These are phyloP conservation scores for Phyllosticta ampelicida DNA, from an alignment of 2,329 filamentous ascomycete species.

Conservation along the genomic window DNA sequence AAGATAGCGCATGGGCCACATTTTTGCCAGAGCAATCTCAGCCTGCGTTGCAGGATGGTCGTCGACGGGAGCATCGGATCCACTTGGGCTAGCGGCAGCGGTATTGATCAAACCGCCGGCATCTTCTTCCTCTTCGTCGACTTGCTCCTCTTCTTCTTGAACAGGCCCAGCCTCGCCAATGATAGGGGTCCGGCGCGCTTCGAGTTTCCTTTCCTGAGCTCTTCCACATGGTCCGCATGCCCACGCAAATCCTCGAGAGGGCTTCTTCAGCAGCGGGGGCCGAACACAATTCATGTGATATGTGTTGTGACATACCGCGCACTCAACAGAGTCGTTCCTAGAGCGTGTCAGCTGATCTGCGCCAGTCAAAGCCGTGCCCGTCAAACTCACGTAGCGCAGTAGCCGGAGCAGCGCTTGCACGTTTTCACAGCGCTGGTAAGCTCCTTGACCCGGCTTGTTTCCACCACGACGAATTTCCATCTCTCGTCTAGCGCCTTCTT, in stretches of 20 bases:
- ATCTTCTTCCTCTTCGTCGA: conserved; percentile 59
- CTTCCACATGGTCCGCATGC: conserved; percentile 92
- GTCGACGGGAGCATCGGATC: conserved; percentile 42
- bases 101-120: conserved; percentile 21
- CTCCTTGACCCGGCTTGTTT: conserved; percentile 88
- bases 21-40: conserved; percentile 81
- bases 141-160: conserved; percentile 53
- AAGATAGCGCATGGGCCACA: conserved; percentile 94
- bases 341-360: conserved; percentile 13
- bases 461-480: conserved; percentile 93
- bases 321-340: conserved; percentile 91
- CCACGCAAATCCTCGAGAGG: conserved; percentile 95
- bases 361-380: too few species aligned
- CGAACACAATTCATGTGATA: conserved; percentile 99
- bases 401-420: conserved; percentile 85
- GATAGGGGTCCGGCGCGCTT: conserved; percentile 77
- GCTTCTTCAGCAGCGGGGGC: conserved; percentile 86
- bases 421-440: conserved; percentile 90
- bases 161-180: conserved; percentile 45
- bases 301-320: conserved; percentile 85
- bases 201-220: conserved; percentile 85
- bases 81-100: conserved; percentile 40
- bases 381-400: conserved; percentile 71
- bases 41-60: conserved; percentile 62
- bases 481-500: conserved; percentile 93